phyloP scores from a whole-genome alignment of 2,329 filamentous ascomycete genomes.

The Aureobasidium uvarum region DNA sequence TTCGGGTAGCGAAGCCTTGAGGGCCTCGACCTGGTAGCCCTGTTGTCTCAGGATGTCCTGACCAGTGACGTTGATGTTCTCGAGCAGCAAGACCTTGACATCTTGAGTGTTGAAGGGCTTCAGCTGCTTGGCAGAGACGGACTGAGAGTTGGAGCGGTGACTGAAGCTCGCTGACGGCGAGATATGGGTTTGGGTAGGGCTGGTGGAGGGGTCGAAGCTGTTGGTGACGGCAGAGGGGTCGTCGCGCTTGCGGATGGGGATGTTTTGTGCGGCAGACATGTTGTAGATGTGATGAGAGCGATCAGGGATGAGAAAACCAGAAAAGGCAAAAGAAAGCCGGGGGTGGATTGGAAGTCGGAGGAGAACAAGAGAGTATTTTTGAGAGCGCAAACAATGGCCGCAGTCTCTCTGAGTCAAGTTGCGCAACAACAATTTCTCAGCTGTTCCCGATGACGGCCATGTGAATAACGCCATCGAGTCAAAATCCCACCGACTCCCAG shows the following conservation, averaged over 20 bases:
- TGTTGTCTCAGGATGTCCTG: slow-evolving; percentile 76
- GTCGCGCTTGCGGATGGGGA: slow-evolving; percentile 36
- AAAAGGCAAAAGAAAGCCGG: neutral
- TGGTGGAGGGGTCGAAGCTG: slow-evolving; percentile 44
- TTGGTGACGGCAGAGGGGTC: slow-evolving; percentile 38
- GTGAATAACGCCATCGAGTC: slow-evolving; percentile 1
- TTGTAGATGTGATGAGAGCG: slow-evolving; percentile 22
- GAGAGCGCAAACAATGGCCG: neutral
- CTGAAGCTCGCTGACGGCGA: slow-evolving; percentile 64
- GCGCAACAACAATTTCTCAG: slow-evolving; percentile 18
- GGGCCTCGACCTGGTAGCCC: slow-evolving; percentile 91
- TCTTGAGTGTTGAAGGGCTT: slow-evolving; percentile 96
- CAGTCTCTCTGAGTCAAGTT: slow-evolving; percentile 6
- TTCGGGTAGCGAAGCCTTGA: slow-evolving; percentile 87
- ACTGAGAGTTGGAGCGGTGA: slow-evolving; percentile 40
- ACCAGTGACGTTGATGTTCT: slow-evolving; percentile 93
- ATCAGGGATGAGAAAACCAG: slow-evolving; percentile 11
- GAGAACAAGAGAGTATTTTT: neutral
- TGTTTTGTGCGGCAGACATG: slow-evolving; percentile 39
- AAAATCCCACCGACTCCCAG: slow-evolving; percentile 1
- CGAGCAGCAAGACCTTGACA: slow-evolving; percentile 91
- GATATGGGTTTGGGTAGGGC: slow-evolving; percentile 66
- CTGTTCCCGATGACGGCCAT: slow-evolving; percentile 19
- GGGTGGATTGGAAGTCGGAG: neutral
- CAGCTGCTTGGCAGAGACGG: slow-evolving; percentile 65